phyloP scores from a whole-genome alignment of 1,284 basidiomycete species.

The Cryptococcus depauperatus region DNA sequence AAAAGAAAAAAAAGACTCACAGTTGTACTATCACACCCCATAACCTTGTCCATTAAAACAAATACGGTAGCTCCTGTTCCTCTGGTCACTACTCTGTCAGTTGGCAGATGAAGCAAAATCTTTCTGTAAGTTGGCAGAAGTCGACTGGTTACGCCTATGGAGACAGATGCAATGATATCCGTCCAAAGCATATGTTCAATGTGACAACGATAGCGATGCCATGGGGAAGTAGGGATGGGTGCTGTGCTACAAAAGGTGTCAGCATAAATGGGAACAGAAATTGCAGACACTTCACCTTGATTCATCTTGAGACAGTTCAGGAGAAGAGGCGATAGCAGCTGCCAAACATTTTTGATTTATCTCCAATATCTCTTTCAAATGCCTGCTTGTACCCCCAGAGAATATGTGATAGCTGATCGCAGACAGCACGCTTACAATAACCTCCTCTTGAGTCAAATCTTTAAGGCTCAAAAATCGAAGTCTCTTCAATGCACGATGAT shows the following conservation, averaged over 20 bases:
- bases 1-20: conserved; percentile 10
- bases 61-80: too few species aligned
- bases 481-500: conserved; percentile 11
- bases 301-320: conserved; percentile 7
- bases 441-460: conserved; percentile 17
- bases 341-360: conserved; percentile 17
- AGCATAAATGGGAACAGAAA: background rate
- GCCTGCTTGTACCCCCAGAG: conserved; percentile 19
- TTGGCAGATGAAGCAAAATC: conserved; percentile 49
- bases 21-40: conserved; percentile 67
- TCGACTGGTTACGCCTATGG: conserved; percentile 53
- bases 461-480: conserved; percentile 10
- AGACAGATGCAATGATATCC: conserved; percentile 67
- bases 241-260: background rate
- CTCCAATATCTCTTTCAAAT: conserved; percentile 15
- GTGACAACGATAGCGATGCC: conserved; percentile 36
- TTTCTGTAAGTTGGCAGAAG: conserved; percentile 54
- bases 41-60: conserved; percentile 63
- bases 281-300: background rate
- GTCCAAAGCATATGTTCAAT: conserved; percentile 76
- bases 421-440: conserved; percentile 20
- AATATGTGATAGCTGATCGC: conserved; percentile 24
- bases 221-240: conserved; percentile 3
- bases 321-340: conserved; percentile 11
- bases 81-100: background rate